Evolutionary conservation across 2,329 filamentous ascomycete species (phyloP), one percentile per base, ranked within the genome.

Genomic region (Sordariomycetes sp.): DNA sequence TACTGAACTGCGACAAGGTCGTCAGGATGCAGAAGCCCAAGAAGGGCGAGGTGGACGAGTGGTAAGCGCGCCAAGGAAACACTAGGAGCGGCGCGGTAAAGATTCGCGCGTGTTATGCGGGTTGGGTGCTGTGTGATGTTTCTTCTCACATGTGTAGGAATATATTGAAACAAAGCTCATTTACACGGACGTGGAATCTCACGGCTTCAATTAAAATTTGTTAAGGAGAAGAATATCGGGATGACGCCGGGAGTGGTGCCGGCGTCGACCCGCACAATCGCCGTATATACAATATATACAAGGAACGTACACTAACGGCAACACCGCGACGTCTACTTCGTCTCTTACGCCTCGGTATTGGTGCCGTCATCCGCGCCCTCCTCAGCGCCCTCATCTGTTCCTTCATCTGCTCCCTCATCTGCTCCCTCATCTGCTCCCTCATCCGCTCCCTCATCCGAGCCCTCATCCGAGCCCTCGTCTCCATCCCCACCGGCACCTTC

Each of bases 1-100:
- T 88, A 58, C 76, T 87, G 57, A 88, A 88, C 72, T 83, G 80
- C 64, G 85, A 88, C 73, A 88, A 88, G 73, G 78, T 88, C 24
- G 71, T 88, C 14, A 78, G 85, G 59, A 76, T 87, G 65, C 75
- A 87, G 70, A 67, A 68, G 62, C 71, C 73, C 5, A 71, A 69
- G 65, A 69, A 65, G 54, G 72, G 75, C 40, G 70, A 79, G 65
- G 69, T 79, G 14, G 62, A 68, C n/a, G 68, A 72, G 61, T 79
- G 76, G 76, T 79, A 69, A 60, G 20, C 11, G 40, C 2, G 40
- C 3, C 3, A 40, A 7, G 37, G 37, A 14, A 11, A 11, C 37
- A 14, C 34, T 11, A 3, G 18, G 14, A n/a, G 40, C 11, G 40
- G 18, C n/a, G 18, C 16, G 14, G n/a, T 43, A 46, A n/a, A 40